These are phyloP conservation scores for Diaporthe sp. DNA, from an alignment of 2,329 filamentous ascomycete species.

Conservation along the genomic window DNA sequence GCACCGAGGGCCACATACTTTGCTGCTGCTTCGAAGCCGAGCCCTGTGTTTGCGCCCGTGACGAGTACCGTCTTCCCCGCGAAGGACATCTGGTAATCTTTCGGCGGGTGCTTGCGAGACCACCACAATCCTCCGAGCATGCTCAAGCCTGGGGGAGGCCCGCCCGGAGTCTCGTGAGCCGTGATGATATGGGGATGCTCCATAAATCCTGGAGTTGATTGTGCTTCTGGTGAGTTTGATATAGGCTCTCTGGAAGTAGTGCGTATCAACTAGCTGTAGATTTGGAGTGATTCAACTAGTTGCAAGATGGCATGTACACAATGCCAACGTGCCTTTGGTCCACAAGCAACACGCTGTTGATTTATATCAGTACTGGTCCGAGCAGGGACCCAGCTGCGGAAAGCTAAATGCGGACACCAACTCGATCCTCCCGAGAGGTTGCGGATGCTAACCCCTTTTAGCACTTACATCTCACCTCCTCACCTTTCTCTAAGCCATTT, in stretches of 20 bases:
- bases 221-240: neutral
- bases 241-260: neutral
- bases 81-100: constrained; percentile 26
- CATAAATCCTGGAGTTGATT: neutral
- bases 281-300: too few relatives aligned
- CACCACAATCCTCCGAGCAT: neutral
- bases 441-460: constrained; percentile 11
- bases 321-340: neutral
- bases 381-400: neutral
- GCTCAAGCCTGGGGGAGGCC: constrained; percentile 20
- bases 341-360: neutral
- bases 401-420: neutral
- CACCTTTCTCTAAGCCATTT: too few relatives aligned
- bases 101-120: constrained; percentile 14
- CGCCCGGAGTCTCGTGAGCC: constrained; percentile 10
- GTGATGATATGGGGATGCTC: constrained; percentile 10
- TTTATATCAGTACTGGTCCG: neutral
- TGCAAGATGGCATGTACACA: neutral
- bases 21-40: constrained; percentile 31
- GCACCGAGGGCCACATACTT: constrained; percentile 34
- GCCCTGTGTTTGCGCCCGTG: constrained; percentile 32
- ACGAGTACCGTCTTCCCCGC: constrained; percentile 25
- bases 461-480: neutral
- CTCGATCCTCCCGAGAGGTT: neutral
- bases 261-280: neutral